Base-by-base conservation (phyloP, 2,329 filamentous ascomycete genomes). In the Colletotrichum costaricense region DNA sequence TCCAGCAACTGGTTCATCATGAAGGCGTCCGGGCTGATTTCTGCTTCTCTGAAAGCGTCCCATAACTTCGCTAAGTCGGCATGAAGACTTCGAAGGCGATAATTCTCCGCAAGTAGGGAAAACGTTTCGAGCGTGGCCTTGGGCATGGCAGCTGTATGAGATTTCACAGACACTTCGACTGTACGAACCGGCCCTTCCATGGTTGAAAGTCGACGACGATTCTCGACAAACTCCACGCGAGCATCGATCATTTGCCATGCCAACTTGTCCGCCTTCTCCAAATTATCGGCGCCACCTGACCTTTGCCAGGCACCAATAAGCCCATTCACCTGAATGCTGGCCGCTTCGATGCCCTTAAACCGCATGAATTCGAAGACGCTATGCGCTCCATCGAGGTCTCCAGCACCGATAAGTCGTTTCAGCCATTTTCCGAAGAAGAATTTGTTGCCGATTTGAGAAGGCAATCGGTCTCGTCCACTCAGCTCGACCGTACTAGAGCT, bases 391-490 rank as follows among this genome's bases (percentile, higher is more conserved):
- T 93, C 89, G 16, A 94, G 83, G 75, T 95, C 89, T 2, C 91
- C 91, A 71, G 92, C 89, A 19, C 92, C 92, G 69, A 97, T 93
- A 9, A 97, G 89, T 63, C 93, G 91, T 82, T 96, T 96, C 78
- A 97, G 88, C 95, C 95, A 98, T 78, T 94, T 95, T 42, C 93
- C 93, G 76, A 95, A 93, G 82, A 98, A 94, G 82, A 95, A 96
- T 75, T 93, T 92, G 81, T 97, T 97, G 63, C 84, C 86, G 52
- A 91, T 82, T 9, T 85, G 82, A 1, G 84, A 83, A 1, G 89
- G 88, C 69, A 90, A 81, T 63, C 78, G 80, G 8, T 78, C 77
- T 63, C 76, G 79, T 70, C 83, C 84, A 64, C 83, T 84, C 62
- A 89, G 78, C 69, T 89, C 85, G 67, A 90, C 81, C 57, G 85